Conservation (phyloP, 2,329 filamentous ascomycete species). For the Colletotrichum lini region DNA sequence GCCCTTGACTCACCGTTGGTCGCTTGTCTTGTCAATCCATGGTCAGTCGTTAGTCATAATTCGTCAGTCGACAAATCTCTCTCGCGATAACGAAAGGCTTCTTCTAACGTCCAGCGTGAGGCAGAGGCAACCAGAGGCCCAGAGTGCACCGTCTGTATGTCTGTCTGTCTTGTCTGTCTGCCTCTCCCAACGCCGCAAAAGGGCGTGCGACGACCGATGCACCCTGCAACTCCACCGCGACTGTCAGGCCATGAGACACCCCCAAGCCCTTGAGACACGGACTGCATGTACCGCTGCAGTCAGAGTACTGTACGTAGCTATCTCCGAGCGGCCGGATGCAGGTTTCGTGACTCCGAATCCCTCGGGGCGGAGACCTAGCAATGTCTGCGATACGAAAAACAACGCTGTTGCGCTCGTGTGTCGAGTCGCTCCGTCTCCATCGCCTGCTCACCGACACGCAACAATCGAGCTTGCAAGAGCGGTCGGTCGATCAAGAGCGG, state of each 20-base stretch:
- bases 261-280: conserved; percentile 37
- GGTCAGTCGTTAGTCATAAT: too few relatives aligned
- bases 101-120: neutral
- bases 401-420: conserved; percentile 13
- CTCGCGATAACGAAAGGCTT: too few relatives aligned
- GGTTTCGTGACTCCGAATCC: conserved; percentile 35
- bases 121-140: neutral
- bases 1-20: conserved; percentile 4
- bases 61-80: too few relatives aligned
- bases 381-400: conserved; percentile 29
- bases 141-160: neutral
- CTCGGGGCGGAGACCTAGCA: conserved; percentile 29
- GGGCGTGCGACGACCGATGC: conserved; percentile 33
- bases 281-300: conserved; percentile 40
- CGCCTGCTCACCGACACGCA: conserved; percentile 26
- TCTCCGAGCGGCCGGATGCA: conserved; percentile 43
- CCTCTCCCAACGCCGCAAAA: conserved; percentile 14
- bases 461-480: neutral
- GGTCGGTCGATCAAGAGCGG: neutral
- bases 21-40: too few relatives aligned
- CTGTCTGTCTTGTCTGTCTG: neutral
- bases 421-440: neutral
- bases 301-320: conserved; percentile 41
- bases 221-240: conserved; percentile 33
- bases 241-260: conserved; percentile 39